Evolutionary conservation across 306 rosid genomes (phyloP).

Genomic region (Prunus armeniaca): DNA sequence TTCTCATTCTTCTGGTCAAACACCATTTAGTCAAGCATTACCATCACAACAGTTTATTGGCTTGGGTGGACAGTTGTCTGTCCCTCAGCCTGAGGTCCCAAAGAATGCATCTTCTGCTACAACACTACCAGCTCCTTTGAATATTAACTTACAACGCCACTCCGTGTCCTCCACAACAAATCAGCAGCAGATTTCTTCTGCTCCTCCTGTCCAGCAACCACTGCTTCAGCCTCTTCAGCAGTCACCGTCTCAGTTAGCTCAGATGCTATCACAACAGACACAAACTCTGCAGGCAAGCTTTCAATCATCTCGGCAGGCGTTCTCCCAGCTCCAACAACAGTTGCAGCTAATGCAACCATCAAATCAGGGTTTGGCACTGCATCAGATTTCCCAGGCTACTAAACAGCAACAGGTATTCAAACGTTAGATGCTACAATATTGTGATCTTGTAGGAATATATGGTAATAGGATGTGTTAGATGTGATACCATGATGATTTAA

Average conservation of each 20-base stretch:
- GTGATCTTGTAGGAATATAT: neutral
- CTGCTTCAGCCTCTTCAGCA: constrained; percentile 61
- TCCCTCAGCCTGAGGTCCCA: constrained; percentile 64
- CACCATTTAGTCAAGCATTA: constrained; percentile 30
- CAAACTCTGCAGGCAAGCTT: constrained; percentile 90
- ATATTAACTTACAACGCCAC: constrained; percentile 44
- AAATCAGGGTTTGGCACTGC: constrained; percentile 56
- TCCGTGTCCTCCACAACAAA: constrained; percentile 34
- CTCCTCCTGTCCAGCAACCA: constrained; percentile 48
- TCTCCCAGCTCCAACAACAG: constrained; percentile 92
- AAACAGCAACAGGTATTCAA: constrained; percentile 72
- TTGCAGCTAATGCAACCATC: constrained; percentile 84
- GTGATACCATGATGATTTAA: neutral
- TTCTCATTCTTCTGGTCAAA: constrained; percentile 56
- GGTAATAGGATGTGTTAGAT: neutral
- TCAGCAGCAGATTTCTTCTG: constrained; percentile 46
- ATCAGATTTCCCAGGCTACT: constrained; percentile 55
- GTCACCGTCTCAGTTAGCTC: constrained; percentile 86
- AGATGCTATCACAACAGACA: constrained; percentile 87
- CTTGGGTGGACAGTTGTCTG: constrained; percentile 45
- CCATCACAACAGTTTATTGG: constrained; percentile 52
- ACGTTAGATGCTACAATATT: constrained; percentile 8
- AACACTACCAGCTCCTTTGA: constrained; percentile 43
- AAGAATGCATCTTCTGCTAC: constrained; percentile 47
- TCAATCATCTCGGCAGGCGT: constrained; percentile 93